Evolutionary conservation across 345 rosid species (phyloP), one percentile per base, ranked within the genome.

Genomic region (Populus simonii): DNA sequence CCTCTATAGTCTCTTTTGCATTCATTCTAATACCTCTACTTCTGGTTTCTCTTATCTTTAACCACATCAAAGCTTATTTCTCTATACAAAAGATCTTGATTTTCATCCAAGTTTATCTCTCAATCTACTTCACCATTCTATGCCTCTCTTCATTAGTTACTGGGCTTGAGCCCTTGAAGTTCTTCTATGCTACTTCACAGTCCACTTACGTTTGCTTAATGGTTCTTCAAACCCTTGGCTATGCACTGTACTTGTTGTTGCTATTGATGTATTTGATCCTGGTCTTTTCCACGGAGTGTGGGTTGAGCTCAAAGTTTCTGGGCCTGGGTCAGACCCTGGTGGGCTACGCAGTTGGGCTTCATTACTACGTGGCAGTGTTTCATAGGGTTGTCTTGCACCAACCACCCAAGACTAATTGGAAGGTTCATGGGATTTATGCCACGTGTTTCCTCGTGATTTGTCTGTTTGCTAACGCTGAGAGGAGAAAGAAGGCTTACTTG

Each of bases 321-420:
- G 92, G 98, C 74, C 61, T 92, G 55, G 93, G 82, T 15, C 99
- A 94, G 77, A 89, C 84, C 0, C 78, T 94, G 1, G 93, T 94
- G 61, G 96, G 97, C 69, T 88, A 81, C 45, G 90, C 98, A 0
- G 83, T 96, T 2, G 99, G 99, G 43, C 70, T 96, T 45, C 99
- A 96, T 78, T 92, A 87, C 83, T 96, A 96, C 86, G 91, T 94
- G 81, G 87, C 93, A 47, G 97, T 96, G 68, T 96, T 94, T 74
- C 99, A 96, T 78, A 83, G 92, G 82, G 87, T 92, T 83, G 93
- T 96, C 61, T 78, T 90, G 72, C 97, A 75, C 68, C 92, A 90
- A 65, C 94, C 93, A 35, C 99, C 99, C 6, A 92, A 79, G 90
- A 91, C 99, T 0, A 92, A 87, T 72, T 96, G 99, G 99, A 96